Conservation (phyloP, 2,329 filamentous ascomycete species). For the Dactylellina drechsleri region DNA sequence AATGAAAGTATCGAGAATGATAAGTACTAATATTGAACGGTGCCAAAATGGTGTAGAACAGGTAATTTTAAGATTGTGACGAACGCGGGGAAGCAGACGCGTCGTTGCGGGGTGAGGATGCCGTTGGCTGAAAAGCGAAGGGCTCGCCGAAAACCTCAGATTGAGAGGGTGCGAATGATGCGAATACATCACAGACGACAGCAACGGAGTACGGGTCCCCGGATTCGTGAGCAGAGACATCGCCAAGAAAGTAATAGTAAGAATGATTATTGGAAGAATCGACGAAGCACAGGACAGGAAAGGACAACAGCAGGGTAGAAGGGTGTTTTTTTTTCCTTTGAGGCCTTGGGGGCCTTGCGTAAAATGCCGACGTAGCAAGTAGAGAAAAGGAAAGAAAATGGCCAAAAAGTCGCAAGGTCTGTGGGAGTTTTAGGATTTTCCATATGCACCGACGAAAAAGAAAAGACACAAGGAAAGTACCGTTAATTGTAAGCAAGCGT, state of each 20-base stretch:
- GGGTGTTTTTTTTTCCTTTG: not conserved
- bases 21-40: conserved; percentile 30
- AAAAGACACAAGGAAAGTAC: not conserved
- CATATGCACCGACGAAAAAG: not conserved
- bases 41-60: conserved; percentile 43
- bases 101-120: conserved; percentile 26
- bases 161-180: conserved; percentile 29
- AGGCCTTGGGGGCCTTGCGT: conserved; percentile 7
- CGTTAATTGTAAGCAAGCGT: no score
- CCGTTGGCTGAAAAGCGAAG: conserved; percentile 29
- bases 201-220: conserved; percentile 22
- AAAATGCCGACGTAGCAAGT: not conserved
- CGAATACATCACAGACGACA: conserved; percentile 28
- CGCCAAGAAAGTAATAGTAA: conserved; percentile 1
- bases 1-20: conserved; percentile 43
- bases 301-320: not conserved
- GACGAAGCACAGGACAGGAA: not conserved
- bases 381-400: conserved; percentile 4
- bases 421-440: not conserved
- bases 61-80: conserved; percentile 23
- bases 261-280: not conserved
- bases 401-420: not conserved
- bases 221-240: conserved; percentile 24
- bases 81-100: conserved; percentile 35
- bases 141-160: not conserved